Base-by-base conservation (phyloP, 306 rosid genomes). In the Pyrus betulifolia region DNA sequence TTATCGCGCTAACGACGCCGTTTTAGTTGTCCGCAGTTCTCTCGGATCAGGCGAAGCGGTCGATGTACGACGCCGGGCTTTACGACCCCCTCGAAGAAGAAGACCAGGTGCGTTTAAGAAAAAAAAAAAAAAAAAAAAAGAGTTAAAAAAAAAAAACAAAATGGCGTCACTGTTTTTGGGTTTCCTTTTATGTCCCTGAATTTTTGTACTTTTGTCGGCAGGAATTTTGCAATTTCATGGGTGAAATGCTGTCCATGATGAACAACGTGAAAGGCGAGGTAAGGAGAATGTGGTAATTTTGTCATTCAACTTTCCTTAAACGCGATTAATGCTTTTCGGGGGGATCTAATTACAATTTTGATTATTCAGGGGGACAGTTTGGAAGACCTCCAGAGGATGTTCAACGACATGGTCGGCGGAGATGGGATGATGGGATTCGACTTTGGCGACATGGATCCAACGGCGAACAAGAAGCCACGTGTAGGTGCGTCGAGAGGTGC, bases 231-330 rank as follows among this genome's bases (percentile, higher is more conserved):
- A 97, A 83, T 69, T 96, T 96, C 79, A 91, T 96, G 98, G 87
- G 87, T 69, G 99, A 96, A 81, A 96, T 96, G 98, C 74, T 92
- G 15, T 76, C 98, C 21, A 87, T 92, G 96, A 96, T 96, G 99
- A 88, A 89, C 86, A 89, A 84, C 45, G 97, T 88, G 18, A 91
- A 92, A 76, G 89, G 83, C 52, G 96, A 96, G 99, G 99, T 96
- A 81, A 35, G 40, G 21, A n/a, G 9, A 19, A 57, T 15, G 55
- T 15, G 1, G 15, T 14, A 11, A 42, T 67, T 4, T 5, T 49
- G 4, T 22, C 58, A 54, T 19, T 21, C 0, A 1, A 0, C 59
- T 38, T 4, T 63, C 10, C 9, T 63, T 18, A 13, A 0, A 23
- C 21, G 3, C 1, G 5, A 14, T 19, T n/a, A 21, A 14, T 31